phyloP scores from a whole-genome alignment of 2,329 filamentous ascomycete species.

The Aspergillus cejpii region DNA sequence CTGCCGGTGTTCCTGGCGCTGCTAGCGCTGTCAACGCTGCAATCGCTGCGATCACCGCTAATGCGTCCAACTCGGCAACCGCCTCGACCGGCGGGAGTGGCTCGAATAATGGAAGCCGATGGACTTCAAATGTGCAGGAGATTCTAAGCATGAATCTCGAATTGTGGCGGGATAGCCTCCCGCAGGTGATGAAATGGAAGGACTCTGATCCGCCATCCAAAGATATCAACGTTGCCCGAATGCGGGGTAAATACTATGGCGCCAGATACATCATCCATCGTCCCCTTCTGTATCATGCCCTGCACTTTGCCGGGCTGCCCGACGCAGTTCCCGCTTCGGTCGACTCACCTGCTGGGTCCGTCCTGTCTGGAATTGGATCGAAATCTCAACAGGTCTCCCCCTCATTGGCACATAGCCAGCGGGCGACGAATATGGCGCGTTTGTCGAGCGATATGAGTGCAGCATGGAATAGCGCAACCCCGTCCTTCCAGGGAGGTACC shows the following conservation, averaged over 20 bases:
- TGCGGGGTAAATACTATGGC: slow-evolving; percentile 92
- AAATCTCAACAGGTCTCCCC: slow-evolving; percentile 35
- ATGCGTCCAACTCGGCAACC: not conserved
- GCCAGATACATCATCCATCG: slow-evolving; percentile 84
- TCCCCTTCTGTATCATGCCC: slow-evolving; percentile 60
- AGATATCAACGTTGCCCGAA: slow-evolving; percentile 73
- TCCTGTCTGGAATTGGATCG: slow-evolving; percentile 19
- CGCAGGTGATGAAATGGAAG: slow-evolving; percentile 52
- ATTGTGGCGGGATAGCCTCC: slow-evolving; percentile 49
- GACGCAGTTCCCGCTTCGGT: slow-evolving; percentile 32
- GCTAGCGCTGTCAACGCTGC: not conserved
- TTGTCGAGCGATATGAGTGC: slow-evolving; percentile 33
- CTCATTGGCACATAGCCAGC: slow-evolving; percentile 26
- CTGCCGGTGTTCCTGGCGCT: not conserved
- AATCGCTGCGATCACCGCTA: not conserved
- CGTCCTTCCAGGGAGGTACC: slow-evolving; percentile 1
- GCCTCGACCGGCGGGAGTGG: not conserved
- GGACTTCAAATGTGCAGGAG: slow-evolving; percentile 37
- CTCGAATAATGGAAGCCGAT: slow-evolving; percentile 14
- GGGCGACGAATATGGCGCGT: slow-evolving; percentile 27
- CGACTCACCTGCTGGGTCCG: slow-evolving; percentile 30
- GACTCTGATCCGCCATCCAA: slow-evolving; percentile 63
- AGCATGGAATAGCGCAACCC: slow-evolving; percentile 15
- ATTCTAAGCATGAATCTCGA: slow-evolving; percentile 45
- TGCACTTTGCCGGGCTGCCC: slow-evolving; percentile 45